Base-by-base conservation (phyloP, 257 asterid species). In the Eustoma russellianum region DNA sequence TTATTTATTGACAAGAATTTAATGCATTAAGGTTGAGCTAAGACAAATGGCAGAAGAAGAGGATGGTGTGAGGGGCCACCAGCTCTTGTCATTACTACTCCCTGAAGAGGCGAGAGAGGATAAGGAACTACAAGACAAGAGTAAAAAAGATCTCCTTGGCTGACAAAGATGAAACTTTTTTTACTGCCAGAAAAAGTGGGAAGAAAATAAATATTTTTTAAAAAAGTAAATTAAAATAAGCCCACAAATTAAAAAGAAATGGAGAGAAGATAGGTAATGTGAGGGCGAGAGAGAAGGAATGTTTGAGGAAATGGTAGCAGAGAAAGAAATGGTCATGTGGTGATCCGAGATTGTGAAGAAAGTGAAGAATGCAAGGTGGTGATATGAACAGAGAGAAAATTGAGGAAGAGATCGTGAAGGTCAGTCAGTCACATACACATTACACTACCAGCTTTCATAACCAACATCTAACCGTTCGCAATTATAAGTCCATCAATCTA, bases 271-370 rank as follows among this genome's bases (percentile, higher is more conserved):
- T 56, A 59, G 7, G 17, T 50, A 60, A 45, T 45, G 63, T 45
- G 44, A 52, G 66, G 13, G 70, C 68, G 64, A 46, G 62, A 41
- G 61, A 24, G 43, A 62, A 19, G 74, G 41, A 45, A 57, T 55
- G 67, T 17, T 56, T 66, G 73, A 61, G 48, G 62, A 67, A 66
- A 65, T 49, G 51, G 67, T 52, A 53, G 67, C 54, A 56, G 16
- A 59, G 45, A 38, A 52, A 55, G 80, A 75, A 83, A 61, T 30
- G 64, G 81, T 71, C 86, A 35, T 76, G 86, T 64, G 93, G 93
- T 75, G 92, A 85, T 83, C 89, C 94, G 83, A 66, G 56, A 67
- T 58, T 77, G 70, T 66, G 77, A 67, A 70, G 13, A 66, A 63
- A 71, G 62, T 28, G 68, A 56, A 62, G 56, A 67, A 55, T 48